Evolutionary conservation across 148 eudicot species (phyloP).

Genomic region (Heliosperma pusillum): DNA sequence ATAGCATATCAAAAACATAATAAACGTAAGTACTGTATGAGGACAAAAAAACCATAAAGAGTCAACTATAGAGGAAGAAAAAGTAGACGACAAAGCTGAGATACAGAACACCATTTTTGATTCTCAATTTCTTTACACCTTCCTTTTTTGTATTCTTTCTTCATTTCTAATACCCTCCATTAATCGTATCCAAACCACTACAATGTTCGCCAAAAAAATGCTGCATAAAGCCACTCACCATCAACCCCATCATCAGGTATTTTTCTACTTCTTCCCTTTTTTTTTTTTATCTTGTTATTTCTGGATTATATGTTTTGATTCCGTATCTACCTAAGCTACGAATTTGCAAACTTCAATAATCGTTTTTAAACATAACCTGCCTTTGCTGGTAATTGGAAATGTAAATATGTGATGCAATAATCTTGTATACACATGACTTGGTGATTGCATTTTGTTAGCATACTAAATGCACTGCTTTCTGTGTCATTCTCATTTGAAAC

Average conservation of each 20-base stretch:
- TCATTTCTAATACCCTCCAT: background rate
- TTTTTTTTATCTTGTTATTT: background rate
- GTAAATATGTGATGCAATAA: no score
- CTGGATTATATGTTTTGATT: background rate
- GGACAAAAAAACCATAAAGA: no score
- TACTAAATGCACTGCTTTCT: background rate
- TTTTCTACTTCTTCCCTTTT: background rate
- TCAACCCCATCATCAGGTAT: conserved; percentile 19
- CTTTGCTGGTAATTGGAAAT: background rate
- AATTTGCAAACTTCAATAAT: background rate
- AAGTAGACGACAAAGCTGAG: background rate
- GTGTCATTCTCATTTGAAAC: no score
- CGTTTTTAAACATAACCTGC: background rate
- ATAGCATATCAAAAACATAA: no score
- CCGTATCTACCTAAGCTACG: background rate
- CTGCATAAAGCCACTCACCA: conserved; percentile 29
- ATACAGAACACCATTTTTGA: background rate
- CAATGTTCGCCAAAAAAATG: conserved; percentile 33
- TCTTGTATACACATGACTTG: no score
- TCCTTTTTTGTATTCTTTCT: background rate
- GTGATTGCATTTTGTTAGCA: background rate
- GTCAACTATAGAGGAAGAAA: background rate
- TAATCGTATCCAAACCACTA: background rate
- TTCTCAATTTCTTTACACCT: background rate
- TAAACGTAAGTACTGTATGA: no score